Base-by-base conservation (phyloP, 2,329 filamentous ascomycete genomes). In the Hymenoscyphus infarciens region DNA sequence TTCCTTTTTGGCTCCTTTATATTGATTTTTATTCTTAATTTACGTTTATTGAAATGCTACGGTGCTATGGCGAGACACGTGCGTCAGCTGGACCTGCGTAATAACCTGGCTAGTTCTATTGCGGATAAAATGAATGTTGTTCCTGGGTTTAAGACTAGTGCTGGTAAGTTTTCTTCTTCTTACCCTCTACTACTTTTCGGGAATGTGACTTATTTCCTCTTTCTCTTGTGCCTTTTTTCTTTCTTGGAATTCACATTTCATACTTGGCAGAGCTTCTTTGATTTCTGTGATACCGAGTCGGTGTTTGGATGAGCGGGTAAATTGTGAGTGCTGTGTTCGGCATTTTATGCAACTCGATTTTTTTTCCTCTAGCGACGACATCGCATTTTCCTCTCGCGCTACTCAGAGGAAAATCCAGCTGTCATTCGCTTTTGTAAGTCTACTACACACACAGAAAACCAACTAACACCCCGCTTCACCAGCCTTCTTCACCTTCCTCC, bases 401-500 rank as follows among this genome's bases (percentile, higher is more conserved):
- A 25, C 25, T 27, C 19, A 33, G 29, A 31, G 54, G 13, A 19
- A 22, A 22, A 33, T 25, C 56, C 58, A 15, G 7, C 5, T 54
- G 31, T 49, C 31, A 19, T 8, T 33, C 22, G 15, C 31, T 25
- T 25, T 22, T 33, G 22, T 15, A 55, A 29, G 33, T 27, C 53
- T 52, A 33, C 13, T 8, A 39, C 57, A 35, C 6, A 31, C n/a
- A 27, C 31, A 52, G 45, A 52, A 52, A 22, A 25, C 16, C 42
- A 39, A 8, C 39, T 29, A 19, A 29, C 7, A 59, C 6, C 59
- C 13, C 55, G 15, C 55, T 33, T 16, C 42, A 35, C 25, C 31
- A 95, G 91, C 90, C 29, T 95, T 95, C 79, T 89, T 95, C 76
- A 89, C 87, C 61, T 94, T 91, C 69, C 82, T 95, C 16, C 87